phyloP scores from a whole-genome alignment of 2,329 filamentous ascomycete species.

The Esteya vermicola region DNA sequence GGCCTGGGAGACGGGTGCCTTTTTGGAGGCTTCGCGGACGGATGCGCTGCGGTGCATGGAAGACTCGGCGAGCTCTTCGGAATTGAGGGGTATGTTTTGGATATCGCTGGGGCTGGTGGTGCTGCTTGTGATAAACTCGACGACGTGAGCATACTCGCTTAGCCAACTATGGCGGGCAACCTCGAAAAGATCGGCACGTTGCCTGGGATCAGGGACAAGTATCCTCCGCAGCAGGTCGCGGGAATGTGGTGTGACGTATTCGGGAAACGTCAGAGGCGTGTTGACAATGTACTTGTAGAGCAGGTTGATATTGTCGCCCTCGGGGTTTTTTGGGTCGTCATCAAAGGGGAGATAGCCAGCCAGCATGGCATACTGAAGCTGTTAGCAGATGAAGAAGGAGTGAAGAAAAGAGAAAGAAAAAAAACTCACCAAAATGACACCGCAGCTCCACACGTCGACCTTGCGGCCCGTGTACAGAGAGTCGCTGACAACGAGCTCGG shows the following conservation, averaged over 20 bases:
- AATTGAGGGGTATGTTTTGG: constrained; percentile 58
- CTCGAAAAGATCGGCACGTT: constrained; percentile 91
- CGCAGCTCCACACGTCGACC: constrained; percentile 98
- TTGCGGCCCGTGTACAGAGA: constrained; percentile 94
- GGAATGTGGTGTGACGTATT: constrained; percentile 96
- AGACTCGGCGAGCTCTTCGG: constrained; percentile 39
- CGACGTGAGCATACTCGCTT: constrained; percentile 91
- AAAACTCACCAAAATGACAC: constrained; percentile 80
- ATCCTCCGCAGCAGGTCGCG: constrained; percentile 86
- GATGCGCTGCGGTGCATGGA: constrained; percentile 71
- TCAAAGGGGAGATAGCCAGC: constrained; percentile 96
- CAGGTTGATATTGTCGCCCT: constrained; percentile 97
- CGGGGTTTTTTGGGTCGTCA: constrained; percentile 93
- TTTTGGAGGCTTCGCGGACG: constrained; percentile 75
- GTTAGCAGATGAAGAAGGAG: neutral
- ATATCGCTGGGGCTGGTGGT: constrained; percentile 80
- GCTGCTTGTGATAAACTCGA: constrained; percentile 92
- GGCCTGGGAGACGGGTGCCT: constrained; percentile 30
- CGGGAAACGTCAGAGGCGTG: constrained; percentile 90
- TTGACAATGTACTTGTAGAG: constrained; percentile 99
- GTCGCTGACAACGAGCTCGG: constrained; percentile 93
- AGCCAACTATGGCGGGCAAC: constrained; percentile 97
- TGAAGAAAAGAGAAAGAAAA: neutral
- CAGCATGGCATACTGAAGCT: constrained; percentile 85
- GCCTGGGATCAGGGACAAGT: constrained; percentile 85